These are phyloP conservation scores for Plasmodium ovale DNA, from an alignment of 169 alveolate species.

Conservation along the genomic window DNA sequence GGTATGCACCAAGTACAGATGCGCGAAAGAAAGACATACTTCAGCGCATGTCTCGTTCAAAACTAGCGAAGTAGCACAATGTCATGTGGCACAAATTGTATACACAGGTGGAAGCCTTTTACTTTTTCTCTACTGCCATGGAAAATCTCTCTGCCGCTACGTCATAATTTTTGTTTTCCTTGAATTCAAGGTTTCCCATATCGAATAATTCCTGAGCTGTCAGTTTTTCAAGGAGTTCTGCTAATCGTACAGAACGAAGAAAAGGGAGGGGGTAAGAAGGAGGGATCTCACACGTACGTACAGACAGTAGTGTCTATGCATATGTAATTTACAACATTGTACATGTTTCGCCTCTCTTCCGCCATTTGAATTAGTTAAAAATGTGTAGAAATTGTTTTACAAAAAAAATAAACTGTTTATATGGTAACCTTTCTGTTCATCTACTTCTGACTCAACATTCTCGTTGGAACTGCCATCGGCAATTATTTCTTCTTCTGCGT, in stretches of 20 bases:
- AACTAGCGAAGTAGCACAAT: too few species aligned
- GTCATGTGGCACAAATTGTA: too few species aligned
- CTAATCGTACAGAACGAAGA: neutral
- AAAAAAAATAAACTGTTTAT: neutral
- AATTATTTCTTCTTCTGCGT: conserved; percentile 46
- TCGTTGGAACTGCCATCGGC: conserved; percentile 49
- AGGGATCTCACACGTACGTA: too few species aligned
- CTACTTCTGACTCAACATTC: conserved; percentile 61
- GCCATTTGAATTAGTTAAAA: too few species aligned
- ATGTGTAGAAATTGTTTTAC: neutral
- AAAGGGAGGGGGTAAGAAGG: too few species aligned
- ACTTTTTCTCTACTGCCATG: conserved; percentile 74
- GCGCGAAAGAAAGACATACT: too few species aligned
- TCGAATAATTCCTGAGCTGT: conserved; percentile 72
- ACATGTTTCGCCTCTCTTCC: neutral
- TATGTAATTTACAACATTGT: neutral
- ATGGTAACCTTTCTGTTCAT: conserved; percentile 55
- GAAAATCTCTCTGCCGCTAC: conserved; percentile 69
- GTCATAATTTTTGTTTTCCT: conserved; percentile 65
- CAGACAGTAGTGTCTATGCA: too few species aligned
- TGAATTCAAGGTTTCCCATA: conserved; percentile 70
- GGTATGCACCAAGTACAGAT: too few species aligned
- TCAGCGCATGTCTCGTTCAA: too few species aligned
- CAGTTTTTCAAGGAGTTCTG: conserved; percentile 57
- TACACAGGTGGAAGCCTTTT: neutral